Evolutionary conservation across 2,329 filamentous ascomycete species (phyloP), one percentile per base, ranked within the genome.

Genomic region (Calonectria multiphialidica): DNA sequence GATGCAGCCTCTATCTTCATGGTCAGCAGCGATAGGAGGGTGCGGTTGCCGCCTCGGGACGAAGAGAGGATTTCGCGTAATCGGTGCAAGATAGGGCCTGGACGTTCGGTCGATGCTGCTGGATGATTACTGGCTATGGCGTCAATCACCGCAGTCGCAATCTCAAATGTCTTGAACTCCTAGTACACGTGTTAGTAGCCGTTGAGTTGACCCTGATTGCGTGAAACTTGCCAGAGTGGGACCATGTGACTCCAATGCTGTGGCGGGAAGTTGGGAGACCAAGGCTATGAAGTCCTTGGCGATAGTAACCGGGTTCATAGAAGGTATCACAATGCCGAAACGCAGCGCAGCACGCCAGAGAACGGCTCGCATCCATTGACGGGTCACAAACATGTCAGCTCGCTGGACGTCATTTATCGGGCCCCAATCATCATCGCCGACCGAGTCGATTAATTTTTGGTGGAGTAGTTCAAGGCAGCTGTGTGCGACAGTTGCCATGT

Each of bases 301-400:
- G 50, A 88, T 87, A 18, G 84, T 80, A 3, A 88, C 80, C 0
- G 86, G 87, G 65, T 84, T 79, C 72, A 82, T 74, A 1, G 76
- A 70, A 35, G 78, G 70, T 47, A 81, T 72, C n/a, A 77, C 79
- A 12, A 82, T 82, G 3, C 80, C 80, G 69, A 81, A 81, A 1
- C 80, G 77, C 33, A 84, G 78, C 0, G 84, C 82, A 1, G 85
- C 81, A 18, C 86, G 82, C 87, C 86, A 88, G 16, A 88, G 72
- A 3, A 88, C 82, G 49, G 87, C 84, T 9, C 86, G 84, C 87
- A 88, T 88, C 87, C 87, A 88, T 55, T 88, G 86, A 1, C 85
- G 80, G 0, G 87, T 88, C 3, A 88, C 86, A 69, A 83, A 85
- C n/a, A 88, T 82, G 61, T 88, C 87, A 4, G 86, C 87, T 9